Conservation (phyloP, 176 grass and related monocot genomes). For the Eleusine coracana region DNA sequence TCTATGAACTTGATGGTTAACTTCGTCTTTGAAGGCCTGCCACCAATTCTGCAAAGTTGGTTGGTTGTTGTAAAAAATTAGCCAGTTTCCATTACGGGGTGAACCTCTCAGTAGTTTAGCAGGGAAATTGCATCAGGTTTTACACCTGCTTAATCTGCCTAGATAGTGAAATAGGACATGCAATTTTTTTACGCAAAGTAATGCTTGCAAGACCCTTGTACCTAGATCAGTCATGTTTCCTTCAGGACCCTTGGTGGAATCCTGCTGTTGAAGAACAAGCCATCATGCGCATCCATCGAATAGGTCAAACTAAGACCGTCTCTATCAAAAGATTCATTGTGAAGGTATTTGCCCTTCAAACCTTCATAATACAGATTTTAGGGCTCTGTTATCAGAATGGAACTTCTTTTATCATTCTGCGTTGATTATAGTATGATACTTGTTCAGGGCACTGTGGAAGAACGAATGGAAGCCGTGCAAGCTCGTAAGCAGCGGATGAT, state of each 20-base stretch:
- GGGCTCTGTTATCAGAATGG: background rate
- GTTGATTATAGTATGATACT: constrained; percentile 9
- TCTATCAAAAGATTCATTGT: constrained; percentile 92
- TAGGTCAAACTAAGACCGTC: constrained; percentile 82
- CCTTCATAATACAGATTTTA: background rate
- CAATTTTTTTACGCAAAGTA: background rate
- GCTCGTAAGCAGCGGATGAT: constrained; percentile 92
- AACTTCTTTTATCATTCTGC: background rate
- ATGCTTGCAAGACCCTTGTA: background rate
- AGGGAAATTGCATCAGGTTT: background rate
- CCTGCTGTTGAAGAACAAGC: constrained; percentile 96
- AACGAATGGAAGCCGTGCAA: constrained; percentile 89
- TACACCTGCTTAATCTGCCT: background rate
- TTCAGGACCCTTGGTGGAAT: constrained; percentile 98
- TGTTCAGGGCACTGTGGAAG: constrained; percentile 77
- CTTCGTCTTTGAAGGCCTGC: too few relatives aligned
- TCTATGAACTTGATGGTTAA: too few relatives aligned
- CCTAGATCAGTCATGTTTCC: constrained; percentile 8
- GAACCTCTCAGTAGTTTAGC: background rate
- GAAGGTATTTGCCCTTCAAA: constrained; percentile 42
- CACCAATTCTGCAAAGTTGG: too few relatives aligned
- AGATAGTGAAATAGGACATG: background rate
- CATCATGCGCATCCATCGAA: constrained; percentile 91
- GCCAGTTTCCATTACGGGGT: too few relatives aligned
- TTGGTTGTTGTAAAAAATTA: too few relatives aligned